phyloP scores from a whole-genome alignment of 1,284 basidiomycete species.

The Schizophyllum amplum region DNA sequence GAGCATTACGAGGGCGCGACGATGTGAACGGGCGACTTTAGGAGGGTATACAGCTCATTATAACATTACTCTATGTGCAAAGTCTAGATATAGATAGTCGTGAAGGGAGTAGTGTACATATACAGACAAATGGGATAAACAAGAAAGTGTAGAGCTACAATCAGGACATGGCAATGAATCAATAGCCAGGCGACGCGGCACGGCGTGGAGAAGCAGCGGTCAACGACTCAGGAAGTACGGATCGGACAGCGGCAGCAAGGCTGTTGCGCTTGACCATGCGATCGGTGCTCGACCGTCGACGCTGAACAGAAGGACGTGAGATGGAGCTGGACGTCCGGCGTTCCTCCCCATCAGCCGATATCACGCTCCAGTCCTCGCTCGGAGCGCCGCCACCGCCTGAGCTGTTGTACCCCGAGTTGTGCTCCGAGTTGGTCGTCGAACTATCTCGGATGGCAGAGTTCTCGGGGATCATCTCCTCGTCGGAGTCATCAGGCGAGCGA shows the following conservation, averaged over 20 bases:
- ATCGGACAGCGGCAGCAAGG: conserved; percentile 51
- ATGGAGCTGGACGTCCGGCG: conserved; percentile 43
- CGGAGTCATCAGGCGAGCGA: conserved; percentile 25
- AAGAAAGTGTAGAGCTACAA: conserved; percentile 9
- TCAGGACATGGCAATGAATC: conserved; percentile 6
- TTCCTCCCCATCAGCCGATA: conserved; percentile 62
- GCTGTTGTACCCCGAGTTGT: conserved; percentile 41
- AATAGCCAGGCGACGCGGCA: conserved; percentile 18
- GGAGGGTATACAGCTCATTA: background rate
- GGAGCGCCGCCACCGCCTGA: conserved; percentile 43
- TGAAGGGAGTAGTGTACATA: conserved; percentile 12
- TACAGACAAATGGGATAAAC: background rate
- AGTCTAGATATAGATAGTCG: no score
- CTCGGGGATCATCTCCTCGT: conserved; percentile 33
- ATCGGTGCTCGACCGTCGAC: conserved; percentile 14
- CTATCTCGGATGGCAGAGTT: conserved; percentile 38
- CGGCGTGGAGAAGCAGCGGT: conserved; percentile 27
- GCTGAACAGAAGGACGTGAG: conserved; percentile 2
- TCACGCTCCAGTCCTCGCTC: conserved; percentile 80
- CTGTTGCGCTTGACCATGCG: conserved; percentile 44
- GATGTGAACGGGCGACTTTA: conserved; percentile 17
- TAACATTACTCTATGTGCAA: no score
- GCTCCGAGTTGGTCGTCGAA: conserved; percentile 18
- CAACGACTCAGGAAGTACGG: conserved; percentile 41
- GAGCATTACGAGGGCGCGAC: conserved; percentile 58